phyloP scores from a whole-genome alignment of 768 basidiomycete species.

The Podaxis sp. region DNA sequence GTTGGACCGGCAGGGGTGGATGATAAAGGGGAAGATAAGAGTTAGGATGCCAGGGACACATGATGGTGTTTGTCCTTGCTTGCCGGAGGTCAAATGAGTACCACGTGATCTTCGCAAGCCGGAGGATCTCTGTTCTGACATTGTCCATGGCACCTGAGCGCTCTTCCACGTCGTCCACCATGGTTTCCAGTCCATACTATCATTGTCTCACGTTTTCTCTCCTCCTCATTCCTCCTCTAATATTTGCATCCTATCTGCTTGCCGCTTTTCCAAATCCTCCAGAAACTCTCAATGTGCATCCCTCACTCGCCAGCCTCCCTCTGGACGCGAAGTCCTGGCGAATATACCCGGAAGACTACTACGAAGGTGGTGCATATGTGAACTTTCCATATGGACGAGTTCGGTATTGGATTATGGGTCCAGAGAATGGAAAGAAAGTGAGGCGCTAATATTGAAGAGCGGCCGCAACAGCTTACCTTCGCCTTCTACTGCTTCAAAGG shows the following conservation, averaged over 20 bases:
- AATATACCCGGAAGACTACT: constrained; percentile 74
- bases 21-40: neutral
- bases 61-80: neutral
- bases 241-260: constrained; percentile 61
- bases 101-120: constrained; percentile 8
- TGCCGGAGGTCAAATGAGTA: neutral
- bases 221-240: constrained; percentile 58
- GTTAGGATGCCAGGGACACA: neutral
- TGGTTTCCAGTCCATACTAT: constrained; percentile 34
- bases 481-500: constrained; percentile 34
- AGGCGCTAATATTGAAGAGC: neutral
- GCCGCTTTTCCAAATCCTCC: constrained; percentile 67
- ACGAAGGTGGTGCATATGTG: constrained; percentile 62
- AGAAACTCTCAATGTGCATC: constrained; percentile 44
- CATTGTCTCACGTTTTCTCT: constrained; percentile 54
- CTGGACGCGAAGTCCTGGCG: constrained; percentile 55
- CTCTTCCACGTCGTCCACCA: constrained; percentile 19
- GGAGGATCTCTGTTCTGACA: constrained; percentile 2
- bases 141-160: constrained; percentile 7
- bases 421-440: constrained; percentile 66
- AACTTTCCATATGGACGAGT: constrained; percentile 66
- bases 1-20: neutral
- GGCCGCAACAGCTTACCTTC: neutral
- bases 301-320: constrained; percentile 64
- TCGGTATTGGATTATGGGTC: constrained; percentile 78